A percentile compares a stretch with the other conserved stretches of the same genome.
Evolutionary conservation across 192 early-diverging fungal genomes (phyloP).

Genomic region (Dimargaris xerosporica): DNA sequence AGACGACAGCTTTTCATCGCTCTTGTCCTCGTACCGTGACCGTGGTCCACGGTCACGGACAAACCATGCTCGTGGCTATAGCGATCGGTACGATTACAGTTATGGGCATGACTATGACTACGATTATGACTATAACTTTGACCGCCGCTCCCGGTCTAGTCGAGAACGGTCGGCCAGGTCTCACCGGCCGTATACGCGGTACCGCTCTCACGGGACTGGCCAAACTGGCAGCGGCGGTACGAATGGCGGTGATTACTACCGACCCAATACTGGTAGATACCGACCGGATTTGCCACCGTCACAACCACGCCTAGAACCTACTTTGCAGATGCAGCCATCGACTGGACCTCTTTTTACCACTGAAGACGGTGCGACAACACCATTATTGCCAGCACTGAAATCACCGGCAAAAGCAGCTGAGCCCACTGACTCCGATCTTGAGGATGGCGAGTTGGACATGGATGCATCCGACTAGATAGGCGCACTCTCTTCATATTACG

Average conservation of each 20-base stretch:
- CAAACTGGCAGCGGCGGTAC: neutral
- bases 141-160: neutral
- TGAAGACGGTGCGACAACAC: neutral
- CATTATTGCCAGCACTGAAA: neutral
- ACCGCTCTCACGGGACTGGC: neutral
- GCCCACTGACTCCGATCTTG: neutral
- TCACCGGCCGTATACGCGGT: neutral
- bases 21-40: neutral
- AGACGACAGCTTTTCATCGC: neutral
- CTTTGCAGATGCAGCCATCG: neutral
- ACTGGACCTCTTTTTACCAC: neutral
- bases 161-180: neutral
- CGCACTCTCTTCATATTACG: neutral
- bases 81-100: neutral
- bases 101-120: neutral
- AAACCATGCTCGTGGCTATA: neutral
- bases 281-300: neutral
- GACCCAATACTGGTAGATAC: neutral
- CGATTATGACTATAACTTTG: neutral
- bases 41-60: neutral
- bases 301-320: neutral
- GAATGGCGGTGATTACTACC: neutral
- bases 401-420: neutral
- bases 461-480: neutral
- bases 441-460: conserved; percentile 5